These are phyloP conservation scores for Brassica incana DNA, from an alignment of 345 rosid genomes.

Conservation along the genomic window DNA sequence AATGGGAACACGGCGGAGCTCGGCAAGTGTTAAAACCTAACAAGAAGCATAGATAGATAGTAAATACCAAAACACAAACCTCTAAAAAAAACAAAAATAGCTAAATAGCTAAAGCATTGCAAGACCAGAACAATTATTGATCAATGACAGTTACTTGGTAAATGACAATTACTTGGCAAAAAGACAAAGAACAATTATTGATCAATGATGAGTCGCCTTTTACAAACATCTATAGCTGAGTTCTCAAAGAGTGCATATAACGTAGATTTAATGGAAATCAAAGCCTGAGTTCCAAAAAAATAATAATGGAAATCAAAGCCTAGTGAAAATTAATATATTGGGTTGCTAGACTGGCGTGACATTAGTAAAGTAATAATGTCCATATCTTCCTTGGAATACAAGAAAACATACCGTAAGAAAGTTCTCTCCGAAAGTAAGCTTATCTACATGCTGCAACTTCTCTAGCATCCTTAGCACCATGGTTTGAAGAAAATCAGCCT, in stretches of 20 bases:
- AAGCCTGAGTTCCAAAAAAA: too few species aligned
- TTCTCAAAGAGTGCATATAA: not conserved
- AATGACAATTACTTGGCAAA: too few species aligned
- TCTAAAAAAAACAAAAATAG: not conserved
- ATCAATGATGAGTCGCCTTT: not conserved
- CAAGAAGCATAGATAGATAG: not conserved
- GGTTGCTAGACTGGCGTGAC: too few species aligned
- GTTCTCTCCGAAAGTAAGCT: constrained; percentile 8
- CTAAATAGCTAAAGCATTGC: not conserved
- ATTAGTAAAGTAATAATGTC: too few species aligned
- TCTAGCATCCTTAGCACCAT: not conserved
- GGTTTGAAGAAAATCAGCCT: not conserved
- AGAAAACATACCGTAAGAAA: not conserved
- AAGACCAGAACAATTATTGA: not conserved
- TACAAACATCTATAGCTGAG: not conserved
- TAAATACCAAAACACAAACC: not conserved
- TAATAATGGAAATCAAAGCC: too few species aligned
- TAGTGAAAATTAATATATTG: too few species aligned
- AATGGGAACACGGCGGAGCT: not conserved
- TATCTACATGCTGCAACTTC: constrained; percentile 9
- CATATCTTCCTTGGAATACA: too few species aligned
- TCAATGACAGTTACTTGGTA: not conserved
- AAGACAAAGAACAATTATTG: too few species aligned
- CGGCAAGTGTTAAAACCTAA: constrained; percentile 14
- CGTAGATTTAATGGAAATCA: not conserved